A percentile compares a stretch with the other conserved stretches of the same genome.
Evolutionary conservation across 2,329 filamentous ascomycete species (phyloP).

Genomic region (Nemania bipapillata): DNA sequence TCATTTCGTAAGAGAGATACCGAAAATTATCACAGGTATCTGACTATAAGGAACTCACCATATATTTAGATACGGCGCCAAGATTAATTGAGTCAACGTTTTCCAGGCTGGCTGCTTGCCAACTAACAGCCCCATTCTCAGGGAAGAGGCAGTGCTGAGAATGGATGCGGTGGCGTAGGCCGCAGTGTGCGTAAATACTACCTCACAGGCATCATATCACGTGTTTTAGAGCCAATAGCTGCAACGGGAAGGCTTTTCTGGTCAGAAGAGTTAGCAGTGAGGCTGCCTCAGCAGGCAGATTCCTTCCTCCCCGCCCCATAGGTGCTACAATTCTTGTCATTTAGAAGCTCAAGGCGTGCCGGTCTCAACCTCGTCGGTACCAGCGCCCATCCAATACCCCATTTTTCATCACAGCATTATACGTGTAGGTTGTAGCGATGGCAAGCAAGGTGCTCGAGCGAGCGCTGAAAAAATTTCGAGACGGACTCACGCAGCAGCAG

Average conservation of each 20-base stretch:
- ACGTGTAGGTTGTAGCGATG: background rate
- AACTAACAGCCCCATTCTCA: background rate
- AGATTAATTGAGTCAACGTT: background rate
- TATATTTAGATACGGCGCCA: background rate
- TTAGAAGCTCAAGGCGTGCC: background rate
- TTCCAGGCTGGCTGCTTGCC: background rate
- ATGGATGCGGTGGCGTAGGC: background rate
- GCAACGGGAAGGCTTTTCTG: too few species aligned
- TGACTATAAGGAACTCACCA: background rate
- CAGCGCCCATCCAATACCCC: background rate
- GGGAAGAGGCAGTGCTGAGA: background rate
- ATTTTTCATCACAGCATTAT: background rate
- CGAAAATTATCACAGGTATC: background rate
- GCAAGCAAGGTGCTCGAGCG: constrained; percentile 21
- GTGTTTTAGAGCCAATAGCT: too few species aligned
- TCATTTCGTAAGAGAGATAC: background rate
- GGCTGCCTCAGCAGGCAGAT: background rate
- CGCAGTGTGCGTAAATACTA: background rate
- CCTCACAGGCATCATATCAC: background rate
- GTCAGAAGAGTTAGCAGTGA: too few species aligned
- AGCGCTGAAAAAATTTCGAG: constrained; percentile 29
- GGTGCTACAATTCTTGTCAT: background rate
- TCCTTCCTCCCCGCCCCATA: background rate
- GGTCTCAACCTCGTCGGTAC: background rate
- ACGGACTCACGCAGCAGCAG: constrained; percentile 32